Evolutionary conservation across 169 alveolate species (phyloP).

Genomic region (Plasmodium vivax): DNA sequence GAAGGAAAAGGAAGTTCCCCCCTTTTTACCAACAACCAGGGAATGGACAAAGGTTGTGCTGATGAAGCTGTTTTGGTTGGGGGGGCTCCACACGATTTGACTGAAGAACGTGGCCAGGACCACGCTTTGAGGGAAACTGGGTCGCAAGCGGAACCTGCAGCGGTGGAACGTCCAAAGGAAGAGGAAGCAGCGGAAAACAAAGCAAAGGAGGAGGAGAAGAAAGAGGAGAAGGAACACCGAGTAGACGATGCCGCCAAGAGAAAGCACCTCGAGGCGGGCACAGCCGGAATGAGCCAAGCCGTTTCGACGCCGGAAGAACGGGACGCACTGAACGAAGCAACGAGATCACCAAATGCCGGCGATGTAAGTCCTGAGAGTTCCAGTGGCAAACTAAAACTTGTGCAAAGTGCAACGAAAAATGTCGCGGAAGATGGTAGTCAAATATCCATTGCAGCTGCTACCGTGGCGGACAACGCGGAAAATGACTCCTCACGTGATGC

Average conservation of each 20-base stretch:
- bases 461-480: not conserved
- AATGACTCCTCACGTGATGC: not conserved
- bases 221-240: not conserved
- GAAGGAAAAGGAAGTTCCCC: not conserved
- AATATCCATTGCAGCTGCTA: not conserved
- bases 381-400: not conserved
- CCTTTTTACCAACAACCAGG: not conserved
- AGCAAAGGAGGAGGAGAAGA: not conserved
- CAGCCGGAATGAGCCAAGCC: not conserved
- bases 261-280: not conserved
- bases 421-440: not conserved
- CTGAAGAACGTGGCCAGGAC: not conserved
- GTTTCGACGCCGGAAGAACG: not conserved
- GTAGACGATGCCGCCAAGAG: not conserved
- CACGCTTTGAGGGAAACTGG: not conserved
- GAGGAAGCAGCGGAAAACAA: not conserved
- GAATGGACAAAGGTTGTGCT: not conserved
- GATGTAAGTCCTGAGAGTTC: constrained; percentile 1
- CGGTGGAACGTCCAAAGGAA: not conserved
- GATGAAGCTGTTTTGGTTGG: not conserved
- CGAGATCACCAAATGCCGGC: not conserved
- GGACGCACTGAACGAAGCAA: not conserved
- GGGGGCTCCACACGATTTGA: not conserved
- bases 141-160: not conserved
- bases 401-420: not conserved